Percentiles rank a stretch among this genome's conserved stretches.
These are phyloP conservation scores for Asterochloris sp. DNA, from an alignment of 139 green algal species.

Conservation along the genomic window DNA sequence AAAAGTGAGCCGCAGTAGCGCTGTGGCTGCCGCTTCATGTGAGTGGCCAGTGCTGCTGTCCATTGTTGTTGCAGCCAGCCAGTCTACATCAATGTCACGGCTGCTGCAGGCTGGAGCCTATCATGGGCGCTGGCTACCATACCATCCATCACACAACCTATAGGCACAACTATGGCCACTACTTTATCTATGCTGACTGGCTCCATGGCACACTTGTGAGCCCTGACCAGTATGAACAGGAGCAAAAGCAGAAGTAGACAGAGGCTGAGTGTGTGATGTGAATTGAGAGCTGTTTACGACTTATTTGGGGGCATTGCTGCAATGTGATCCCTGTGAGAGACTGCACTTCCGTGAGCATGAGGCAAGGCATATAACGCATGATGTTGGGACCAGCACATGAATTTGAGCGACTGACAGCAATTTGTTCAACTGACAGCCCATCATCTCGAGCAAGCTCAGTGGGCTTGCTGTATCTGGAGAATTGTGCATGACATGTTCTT, in stretches of 20 bases:
- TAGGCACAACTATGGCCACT: constrained; percentile 95
- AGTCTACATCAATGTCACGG: not conserved
- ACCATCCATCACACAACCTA: constrained; percentile 96
- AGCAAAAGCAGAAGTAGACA: constrained; percentile 5
- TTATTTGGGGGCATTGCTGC: too few species aligned
- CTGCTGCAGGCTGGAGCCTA: constrained; percentile 51
- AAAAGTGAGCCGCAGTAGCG: not conserved
- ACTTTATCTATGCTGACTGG: constrained; percentile 85
- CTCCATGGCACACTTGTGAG: constrained; percentile 70
- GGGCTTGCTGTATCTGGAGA: too few species aligned
- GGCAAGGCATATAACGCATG: too few species aligned
- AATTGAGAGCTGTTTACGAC: too few species aligned
- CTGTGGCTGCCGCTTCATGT: not conserved
- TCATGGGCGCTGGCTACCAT: constrained; percentile 97
- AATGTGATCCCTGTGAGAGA: too few species aligned
- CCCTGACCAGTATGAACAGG: constrained; percentile 44
- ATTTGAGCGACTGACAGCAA: too few species aligned
- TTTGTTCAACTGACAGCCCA: too few species aligned
- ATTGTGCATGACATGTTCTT: too few species aligned
- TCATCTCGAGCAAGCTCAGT: too few species aligned
- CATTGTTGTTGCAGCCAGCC: not conserved
- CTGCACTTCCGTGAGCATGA: too few species aligned
- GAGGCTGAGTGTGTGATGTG: too few species aligned
- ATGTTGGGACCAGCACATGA: too few species aligned
- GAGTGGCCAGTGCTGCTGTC: not conserved